Conservation (phyloP, 306 rosid species). For the Fragaria ananassa region DNA sequence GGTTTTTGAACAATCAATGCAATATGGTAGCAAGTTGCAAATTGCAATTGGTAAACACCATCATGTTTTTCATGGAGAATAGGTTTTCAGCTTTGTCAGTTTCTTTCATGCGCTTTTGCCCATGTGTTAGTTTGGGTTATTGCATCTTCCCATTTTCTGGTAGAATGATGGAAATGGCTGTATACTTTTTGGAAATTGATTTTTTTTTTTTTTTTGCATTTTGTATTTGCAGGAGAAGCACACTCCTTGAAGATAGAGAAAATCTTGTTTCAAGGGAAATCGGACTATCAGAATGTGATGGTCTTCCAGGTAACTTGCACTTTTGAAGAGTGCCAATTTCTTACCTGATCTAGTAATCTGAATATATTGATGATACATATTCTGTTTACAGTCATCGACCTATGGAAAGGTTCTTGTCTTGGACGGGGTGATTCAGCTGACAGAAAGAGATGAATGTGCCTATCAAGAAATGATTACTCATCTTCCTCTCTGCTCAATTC, state of each 20-base stretch:
- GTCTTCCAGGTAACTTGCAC: slow-evolving; percentile 70
- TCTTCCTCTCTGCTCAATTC: slow-evolving; percentile 94
- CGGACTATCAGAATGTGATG: slow-evolving; percentile 90
- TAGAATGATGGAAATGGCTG: background rate
- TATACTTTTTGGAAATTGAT: background rate
- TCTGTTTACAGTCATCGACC: slow-evolving; percentile 70
- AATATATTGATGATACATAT: slow-evolving; percentile 8
- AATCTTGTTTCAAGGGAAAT: slow-evolving; percentile 80
- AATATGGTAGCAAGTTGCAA: no score
- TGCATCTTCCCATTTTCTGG: background rate
- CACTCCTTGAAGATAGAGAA: slow-evolving; percentile 97
- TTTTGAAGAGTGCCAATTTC: slow-evolving; percentile 11
- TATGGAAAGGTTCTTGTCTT: slow-evolving; percentile 95
- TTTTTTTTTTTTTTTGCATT: no score
- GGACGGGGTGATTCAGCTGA: slow-evolving; percentile 98
- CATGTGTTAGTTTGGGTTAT: background rate
- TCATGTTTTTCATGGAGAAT: background rate
- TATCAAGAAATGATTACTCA: slow-evolving; percentile 99
- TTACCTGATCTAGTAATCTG: slow-evolving; percentile 1
- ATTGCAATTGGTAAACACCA: no score
- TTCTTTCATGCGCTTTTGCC: background rate
- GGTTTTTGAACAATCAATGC: no score
- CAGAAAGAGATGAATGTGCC: slow-evolving; percentile 98
- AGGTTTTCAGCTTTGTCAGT: background rate
- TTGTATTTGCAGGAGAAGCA: slow-evolving; percentile 72